phyloP scores from a whole-genome alignment of 202 grass and related monocot species.

The Brachypodium distachyon region DNA sequence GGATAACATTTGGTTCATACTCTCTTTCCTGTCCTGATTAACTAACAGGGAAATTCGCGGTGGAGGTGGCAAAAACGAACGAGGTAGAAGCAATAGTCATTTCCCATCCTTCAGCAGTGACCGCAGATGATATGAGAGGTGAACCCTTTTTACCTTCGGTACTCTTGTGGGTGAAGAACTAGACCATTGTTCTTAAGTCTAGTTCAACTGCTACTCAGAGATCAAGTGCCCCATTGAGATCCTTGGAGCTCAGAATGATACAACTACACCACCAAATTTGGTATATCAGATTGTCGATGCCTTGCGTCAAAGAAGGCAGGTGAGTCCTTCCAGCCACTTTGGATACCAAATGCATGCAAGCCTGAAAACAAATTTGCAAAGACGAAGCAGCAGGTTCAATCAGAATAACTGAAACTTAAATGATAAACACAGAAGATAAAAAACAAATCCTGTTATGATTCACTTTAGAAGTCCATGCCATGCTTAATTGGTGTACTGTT shows the following conservation, averaged over 20 bases:
- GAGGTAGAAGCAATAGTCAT: conserved; percentile 10
- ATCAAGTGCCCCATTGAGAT: conserved; percentile 12
- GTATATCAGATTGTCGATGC: not conserved
- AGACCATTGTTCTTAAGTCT: not conserved
- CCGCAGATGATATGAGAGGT: conserved; percentile 6
- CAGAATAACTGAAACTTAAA: not conserved
- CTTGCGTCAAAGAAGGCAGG: not conserved
- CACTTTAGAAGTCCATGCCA: not conserved
- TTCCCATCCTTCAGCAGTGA: not conserved
- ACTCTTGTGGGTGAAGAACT: not conserved
- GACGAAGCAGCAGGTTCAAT: not conserved
- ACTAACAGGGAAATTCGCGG: conserved; percentile 7
- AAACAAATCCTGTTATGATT: not conserved
- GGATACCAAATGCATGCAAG: not conserved
- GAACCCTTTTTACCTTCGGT: not conserved
- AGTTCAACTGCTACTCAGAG: not conserved
- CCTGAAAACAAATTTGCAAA: not conserved
- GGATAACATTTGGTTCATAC: not conserved
- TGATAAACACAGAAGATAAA: not conserved
- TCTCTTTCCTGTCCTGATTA: not conserved
- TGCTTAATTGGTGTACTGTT: not conserved
- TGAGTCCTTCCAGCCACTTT: not conserved
- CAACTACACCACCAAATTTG: not conserved
- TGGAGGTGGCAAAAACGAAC: conserved; percentile 5
- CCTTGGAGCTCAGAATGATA: conserved; percentile 18